Percentiles rank a stretch among this genome's conserved stretches.
Conservation (phyloP, 495 filamentous ascomycete genomes). For the Hypoxylon trugodes region DNA sequence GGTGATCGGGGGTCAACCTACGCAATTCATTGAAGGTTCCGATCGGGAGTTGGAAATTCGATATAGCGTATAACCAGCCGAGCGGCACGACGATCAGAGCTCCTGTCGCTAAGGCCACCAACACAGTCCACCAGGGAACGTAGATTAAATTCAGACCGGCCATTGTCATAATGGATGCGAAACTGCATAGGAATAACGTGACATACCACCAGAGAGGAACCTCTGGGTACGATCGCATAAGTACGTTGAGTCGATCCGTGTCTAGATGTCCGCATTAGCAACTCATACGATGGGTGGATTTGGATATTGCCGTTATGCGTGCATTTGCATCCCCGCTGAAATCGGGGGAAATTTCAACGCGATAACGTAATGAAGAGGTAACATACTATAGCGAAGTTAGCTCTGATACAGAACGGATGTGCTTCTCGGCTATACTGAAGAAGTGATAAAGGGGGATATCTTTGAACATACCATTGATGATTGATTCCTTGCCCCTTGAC, state of each 20-base stretch:
- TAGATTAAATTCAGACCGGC: slow-evolving; percentile 59
- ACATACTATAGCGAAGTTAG: slow-evolving; percentile 25
- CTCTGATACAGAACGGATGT: neutral
- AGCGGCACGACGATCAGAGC: slow-evolving; percentile 62
- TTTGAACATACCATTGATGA: slow-evolving; percentile 50
- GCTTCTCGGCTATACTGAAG: neutral
- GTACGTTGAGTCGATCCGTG: slow-evolving; percentile 62
- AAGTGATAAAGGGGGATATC: neutral
- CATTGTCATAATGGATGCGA: slow-evolving; percentile 57
- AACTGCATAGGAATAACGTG: slow-evolving; percentile 54
- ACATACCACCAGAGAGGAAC: slow-evolving; percentile 66
- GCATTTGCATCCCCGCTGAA: too few relatives aligned
- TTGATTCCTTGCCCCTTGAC: slow-evolving; percentile 52
- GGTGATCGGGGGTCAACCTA: too few relatives aligned
- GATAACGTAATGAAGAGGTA: too few relatives aligned
- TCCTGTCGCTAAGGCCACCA: slow-evolving; percentile 60
- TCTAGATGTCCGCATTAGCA: slow-evolving; percentile 34
- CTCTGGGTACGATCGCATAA: slow-evolving; percentile 63
- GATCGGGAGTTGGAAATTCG: slow-evolving; percentile 62
- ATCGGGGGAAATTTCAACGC: too few relatives aligned
- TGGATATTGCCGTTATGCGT: too few relatives aligned
- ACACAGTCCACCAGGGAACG: slow-evolving; percentile 65
- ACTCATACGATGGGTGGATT: too few relatives aligned
- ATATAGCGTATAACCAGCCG: slow-evolving; percentile 64
- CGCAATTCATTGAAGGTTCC: slow-evolving; percentile 64